Percentiles rank a stretch among this genome's conserved stretches.
These are phyloP conservation scores for Fusarium sp. DNA, from an alignment of 2,329 filamentous ascomycete species.

Conservation along the genomic window DNA sequence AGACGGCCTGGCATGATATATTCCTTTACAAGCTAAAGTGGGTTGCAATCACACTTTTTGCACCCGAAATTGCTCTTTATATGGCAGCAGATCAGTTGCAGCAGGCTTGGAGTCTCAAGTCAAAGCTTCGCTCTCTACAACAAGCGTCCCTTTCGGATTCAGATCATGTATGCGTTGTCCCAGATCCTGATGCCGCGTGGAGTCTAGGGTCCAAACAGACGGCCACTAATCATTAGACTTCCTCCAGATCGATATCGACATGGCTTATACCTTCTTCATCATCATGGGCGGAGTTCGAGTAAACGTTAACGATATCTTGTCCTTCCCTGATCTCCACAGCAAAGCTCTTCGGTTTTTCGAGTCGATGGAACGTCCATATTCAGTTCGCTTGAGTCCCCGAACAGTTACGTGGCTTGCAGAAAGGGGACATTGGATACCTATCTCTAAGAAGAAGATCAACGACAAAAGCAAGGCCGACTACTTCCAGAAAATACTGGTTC, in stretches of 20 bases:
- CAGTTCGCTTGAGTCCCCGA: constrained; percentile 9
- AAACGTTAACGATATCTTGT: constrained; percentile 14
- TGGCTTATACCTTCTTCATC: constrained; percentile 49
- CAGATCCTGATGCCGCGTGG: neutral
- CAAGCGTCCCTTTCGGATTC: neutral
- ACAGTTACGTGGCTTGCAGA: constrained; percentile 16
- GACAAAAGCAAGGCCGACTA: constrained; percentile 56
- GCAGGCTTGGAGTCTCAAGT: constrained; percentile 19
- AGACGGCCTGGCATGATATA: constrained; percentile 11
- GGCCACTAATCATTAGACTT: neutral
- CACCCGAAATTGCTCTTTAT: constrained; percentile 52
- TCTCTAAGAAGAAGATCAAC: constrained; percentile 42
- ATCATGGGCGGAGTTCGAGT: constrained; percentile 50
- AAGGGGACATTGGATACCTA: constrained; percentile 14
- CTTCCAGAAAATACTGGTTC: constrained; percentile 54
- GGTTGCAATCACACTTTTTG: constrained; percentile 50
- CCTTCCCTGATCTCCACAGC: constrained; percentile 11
- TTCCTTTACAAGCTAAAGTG: constrained; percentile 46
- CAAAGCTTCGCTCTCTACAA: neutral
- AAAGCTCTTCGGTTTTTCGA: constrained; percentile 6
- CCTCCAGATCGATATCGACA: constrained; percentile 23
- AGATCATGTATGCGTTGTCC: neutral
- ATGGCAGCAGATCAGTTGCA: constrained; percentile 37
- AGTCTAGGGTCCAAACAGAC: no score
- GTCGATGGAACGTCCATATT: constrained; percentile 4